Evolutionary conservation across 345 rosid genomes (phyloP).

Genomic region (Arabidopsis suecica): DNA sequence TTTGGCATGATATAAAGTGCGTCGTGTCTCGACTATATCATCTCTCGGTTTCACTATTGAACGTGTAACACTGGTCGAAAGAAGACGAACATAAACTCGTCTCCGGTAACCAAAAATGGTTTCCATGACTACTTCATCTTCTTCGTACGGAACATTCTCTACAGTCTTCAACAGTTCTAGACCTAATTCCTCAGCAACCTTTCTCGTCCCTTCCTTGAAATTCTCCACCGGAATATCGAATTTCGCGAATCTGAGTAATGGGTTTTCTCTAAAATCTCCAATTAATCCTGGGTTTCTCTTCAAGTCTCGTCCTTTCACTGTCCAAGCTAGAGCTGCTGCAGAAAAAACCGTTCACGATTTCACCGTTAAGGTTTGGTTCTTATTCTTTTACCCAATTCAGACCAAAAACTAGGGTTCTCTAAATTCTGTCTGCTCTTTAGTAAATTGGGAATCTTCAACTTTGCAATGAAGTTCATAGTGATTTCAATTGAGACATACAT

Average conservation of each 20-base stretch:
- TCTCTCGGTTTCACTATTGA: neutral
- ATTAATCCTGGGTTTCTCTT: constrained; percentile 44
- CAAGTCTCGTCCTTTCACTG: constrained; percentile 51
- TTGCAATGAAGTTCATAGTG: no score
- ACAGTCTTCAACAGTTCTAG: constrained; percentile 43
- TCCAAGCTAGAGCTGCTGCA: constrained; percentile 73
- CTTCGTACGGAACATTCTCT: constrained; percentile 50
- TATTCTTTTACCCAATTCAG: constrained; percentile 1
- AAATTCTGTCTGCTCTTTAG: neutral
- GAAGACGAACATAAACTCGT: constrained; percentile 16
- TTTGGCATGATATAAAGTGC: neutral
- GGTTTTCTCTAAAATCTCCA: constrained; percentile 51
- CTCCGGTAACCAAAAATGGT: constrained; percentile 36
- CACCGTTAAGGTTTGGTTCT: constrained; percentile 70
- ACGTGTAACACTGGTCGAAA: neutral
- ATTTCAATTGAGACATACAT: no score
- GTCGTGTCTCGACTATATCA: neutral
- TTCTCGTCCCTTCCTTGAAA: constrained; percentile 48
- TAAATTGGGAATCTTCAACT: neutral
- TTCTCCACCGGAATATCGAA: constrained; percentile 56
- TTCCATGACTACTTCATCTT: constrained; percentile 51
- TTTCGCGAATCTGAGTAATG: constrained; percentile 56
- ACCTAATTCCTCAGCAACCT: constrained; percentile 44
- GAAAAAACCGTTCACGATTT: constrained; percentile 73
- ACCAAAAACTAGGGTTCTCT: constrained; percentile 23